These are phyloP conservation scores for Irpex sp. DNA, from an alignment of 1,284 basidiomycete genomes.

Conservation along the genomic window DNA sequence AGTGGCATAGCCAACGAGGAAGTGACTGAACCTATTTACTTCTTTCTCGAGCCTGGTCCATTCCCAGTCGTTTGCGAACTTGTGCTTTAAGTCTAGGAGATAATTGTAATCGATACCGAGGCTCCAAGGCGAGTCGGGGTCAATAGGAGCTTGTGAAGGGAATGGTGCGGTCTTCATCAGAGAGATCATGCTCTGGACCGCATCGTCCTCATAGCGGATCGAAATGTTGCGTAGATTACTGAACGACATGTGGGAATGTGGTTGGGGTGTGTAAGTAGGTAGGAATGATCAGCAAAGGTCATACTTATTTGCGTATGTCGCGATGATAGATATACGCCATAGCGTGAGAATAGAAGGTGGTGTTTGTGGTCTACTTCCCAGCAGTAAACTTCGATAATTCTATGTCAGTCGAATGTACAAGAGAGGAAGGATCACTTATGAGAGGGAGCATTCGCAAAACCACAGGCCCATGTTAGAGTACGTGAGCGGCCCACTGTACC, in stretches of 20 bases:
- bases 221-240: not conserved
- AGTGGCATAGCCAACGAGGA: slow-evolving; percentile 4
- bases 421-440: too few relatives aligned
- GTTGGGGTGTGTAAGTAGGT: not conserved
- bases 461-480: too few relatives aligned
- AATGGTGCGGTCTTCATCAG: not conserved
- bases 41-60: slow-evolving; percentile 12
- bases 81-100: not conserved
- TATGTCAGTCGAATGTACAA: too few relatives aligned
- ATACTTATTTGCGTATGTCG: not conserved
- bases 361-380: too few relatives aligned
- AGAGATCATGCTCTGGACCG: not conserved
- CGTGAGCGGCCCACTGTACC: too few relatives aligned
- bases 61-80: not conserved
- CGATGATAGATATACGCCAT: too few relatives aligned
- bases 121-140: not conserved
- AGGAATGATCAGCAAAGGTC: not conserved
- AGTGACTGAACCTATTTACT: slow-evolving; percentile 13
- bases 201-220: not conserved
- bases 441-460: too few relatives aligned
- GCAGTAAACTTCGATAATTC: too few relatives aligned
- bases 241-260: not conserved
- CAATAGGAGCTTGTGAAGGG: not conserved
- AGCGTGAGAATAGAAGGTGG: too few relatives aligned
- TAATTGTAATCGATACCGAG: not conserved